Conservation (phyloP, 208 protist species). For the Sergeia podlipaevii region DNA sequence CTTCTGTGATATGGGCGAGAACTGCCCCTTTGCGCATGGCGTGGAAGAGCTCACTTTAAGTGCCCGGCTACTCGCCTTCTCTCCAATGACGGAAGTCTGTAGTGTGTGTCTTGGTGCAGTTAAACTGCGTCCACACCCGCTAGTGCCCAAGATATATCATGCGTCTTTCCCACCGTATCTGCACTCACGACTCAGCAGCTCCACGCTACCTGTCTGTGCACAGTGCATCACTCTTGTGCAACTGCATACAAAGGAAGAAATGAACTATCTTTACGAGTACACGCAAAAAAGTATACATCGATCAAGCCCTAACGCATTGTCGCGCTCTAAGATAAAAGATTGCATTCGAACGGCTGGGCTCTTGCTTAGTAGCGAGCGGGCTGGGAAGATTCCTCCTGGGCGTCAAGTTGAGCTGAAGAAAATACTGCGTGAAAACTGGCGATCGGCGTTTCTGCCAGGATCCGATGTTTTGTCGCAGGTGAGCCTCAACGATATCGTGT, state of each 20-base stretch:
- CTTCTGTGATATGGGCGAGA: slow-evolving; percentile 19
- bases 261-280: slow-evolving; percentile 21
- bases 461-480: too few species aligned
- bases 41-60: slow-evolving; percentile 30
- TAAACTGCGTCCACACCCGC: slow-evolving; percentile 22
- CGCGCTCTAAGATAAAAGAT: too few species aligned
- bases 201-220: slow-evolving; percentile 18
- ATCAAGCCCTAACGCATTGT: too few species aligned
- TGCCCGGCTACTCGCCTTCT: slow-evolving; percentile 11
- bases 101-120: slow-evolving; percentile 30
- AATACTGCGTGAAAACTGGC: slow-evolving; percentile 16
- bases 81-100: slow-evolving; percentile 18
- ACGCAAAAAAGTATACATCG: too few species aligned
- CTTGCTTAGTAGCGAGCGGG: too few species aligned
- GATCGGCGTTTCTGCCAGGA: too few species aligned
- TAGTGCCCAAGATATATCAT: too few species aligned
- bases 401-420: slow-evolving; percentile 16
- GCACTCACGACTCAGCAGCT: slow-evolving; percentile 8
- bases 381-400: slow-evolving; percentile 6
- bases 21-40: slow-evolving; percentile 54
- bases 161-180: slow-evolving; percentile 38
- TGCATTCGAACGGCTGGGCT: too few species aligned
- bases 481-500: not conserved
- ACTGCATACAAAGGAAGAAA: slow-evolving; percentile 21
- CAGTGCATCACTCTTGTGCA: slow-evolving; percentile 29